These are phyloP conservation scores for Apiospora phragmitis DNA, from an alignment of 2,329 filamentous ascomycete species.

Conservation along the genomic window DNA sequence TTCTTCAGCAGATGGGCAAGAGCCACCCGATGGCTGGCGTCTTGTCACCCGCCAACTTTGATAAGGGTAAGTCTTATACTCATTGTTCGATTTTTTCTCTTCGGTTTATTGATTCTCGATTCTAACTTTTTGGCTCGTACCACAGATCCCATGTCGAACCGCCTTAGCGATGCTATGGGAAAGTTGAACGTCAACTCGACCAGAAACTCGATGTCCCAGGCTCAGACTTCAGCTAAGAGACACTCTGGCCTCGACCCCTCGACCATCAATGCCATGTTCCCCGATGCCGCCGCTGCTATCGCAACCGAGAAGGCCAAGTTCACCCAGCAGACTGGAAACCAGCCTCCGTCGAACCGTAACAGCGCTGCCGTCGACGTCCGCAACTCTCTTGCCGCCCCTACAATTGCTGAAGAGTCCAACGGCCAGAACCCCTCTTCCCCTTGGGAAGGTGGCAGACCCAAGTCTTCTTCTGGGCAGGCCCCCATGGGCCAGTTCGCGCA, in stretches of 20 bases:
- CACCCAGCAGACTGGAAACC: slow-evolving; percentile 89
- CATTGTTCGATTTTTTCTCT: not conserved
- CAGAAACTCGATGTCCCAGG: slow-evolving; percentile 81
- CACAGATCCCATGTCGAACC: slow-evolving; percentile 93
- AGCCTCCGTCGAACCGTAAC: slow-evolving; percentile 89
- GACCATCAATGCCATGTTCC: slow-evolving; percentile 98
- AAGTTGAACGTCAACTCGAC: slow-evolving; percentile 87
- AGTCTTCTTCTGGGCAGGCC: slow-evolving; percentile 69
- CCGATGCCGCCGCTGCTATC: slow-evolving; percentile 96
- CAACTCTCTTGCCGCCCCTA: slow-evolving; percentile 71
- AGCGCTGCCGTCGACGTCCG: slow-evolving; percentile 79
- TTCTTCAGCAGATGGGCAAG: slow-evolving; percentile 98
- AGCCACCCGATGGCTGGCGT: slow-evolving; percentile 96
- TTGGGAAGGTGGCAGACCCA: slow-evolving; percentile 72
- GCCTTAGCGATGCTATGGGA: slow-evolving; percentile 93
- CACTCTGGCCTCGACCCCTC: slow-evolving; percentile 92
- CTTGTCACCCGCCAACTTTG: slow-evolving; percentile 91
- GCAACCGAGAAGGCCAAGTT: slow-evolving; percentile 98
- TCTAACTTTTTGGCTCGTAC: slow-evolving; percentile 21
- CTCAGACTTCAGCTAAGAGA: slow-evolving; percentile 78
- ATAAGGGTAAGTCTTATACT: slow-evolving; percentile 72
- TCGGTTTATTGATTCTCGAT: not conserved
- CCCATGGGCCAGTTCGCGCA: slow-evolving; percentile 96
- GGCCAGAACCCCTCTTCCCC: slow-evolving; percentile 73
- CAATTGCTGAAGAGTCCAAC: slow-evolving; percentile 67